Percentiles rank a stretch among this genome's conserved stretches.
Evolutionary conservation across 75 land plant genomes (phyloP).

Genomic region (Sequoia sempervirens): DNA sequence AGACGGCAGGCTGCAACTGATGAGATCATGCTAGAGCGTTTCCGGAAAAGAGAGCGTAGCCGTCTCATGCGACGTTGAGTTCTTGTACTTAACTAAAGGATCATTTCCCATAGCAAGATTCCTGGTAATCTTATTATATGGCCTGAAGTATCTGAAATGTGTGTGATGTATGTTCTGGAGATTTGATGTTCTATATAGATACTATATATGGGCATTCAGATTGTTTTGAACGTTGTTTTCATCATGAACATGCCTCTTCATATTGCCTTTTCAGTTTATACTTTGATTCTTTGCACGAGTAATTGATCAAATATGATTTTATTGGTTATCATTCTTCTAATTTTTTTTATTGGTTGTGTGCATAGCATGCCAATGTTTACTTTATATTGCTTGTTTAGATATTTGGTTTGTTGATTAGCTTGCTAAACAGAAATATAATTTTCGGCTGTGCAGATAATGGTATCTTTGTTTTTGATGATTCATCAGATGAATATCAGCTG

Average conservation of each 20-base stretch:
- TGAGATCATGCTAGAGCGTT: conserved; percentile 93
- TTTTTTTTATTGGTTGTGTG: neutral
- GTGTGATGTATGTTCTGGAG: neutral
- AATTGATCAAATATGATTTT: neutral
- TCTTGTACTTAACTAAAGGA: neutral
- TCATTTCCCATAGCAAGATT: neutral
- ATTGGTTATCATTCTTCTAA: neutral
- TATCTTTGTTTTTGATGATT: neutral
- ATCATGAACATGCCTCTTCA: neutral
- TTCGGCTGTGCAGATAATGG: neutral
- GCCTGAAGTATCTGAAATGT: neutral
- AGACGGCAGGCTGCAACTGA: conserved; percentile 92
- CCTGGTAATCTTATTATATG: neutral
- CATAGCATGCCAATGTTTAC: neutral
- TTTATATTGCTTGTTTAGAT: neutral
- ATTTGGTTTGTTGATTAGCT: neutral
- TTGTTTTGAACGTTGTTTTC: neutral
- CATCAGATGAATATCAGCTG: neutral
- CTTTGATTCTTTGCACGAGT: neutral
- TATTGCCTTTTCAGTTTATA: neutral
- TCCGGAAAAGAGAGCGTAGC: conserved; percentile 86
- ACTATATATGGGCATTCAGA: neutral
- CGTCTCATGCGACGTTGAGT: conserved; percentile 72
- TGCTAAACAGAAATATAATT: neutral
- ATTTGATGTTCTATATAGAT: neutral